phyloP scores from a whole-genome alignment of 75 land plant genomes.

The Selaginella moellendorffii region DNA sequence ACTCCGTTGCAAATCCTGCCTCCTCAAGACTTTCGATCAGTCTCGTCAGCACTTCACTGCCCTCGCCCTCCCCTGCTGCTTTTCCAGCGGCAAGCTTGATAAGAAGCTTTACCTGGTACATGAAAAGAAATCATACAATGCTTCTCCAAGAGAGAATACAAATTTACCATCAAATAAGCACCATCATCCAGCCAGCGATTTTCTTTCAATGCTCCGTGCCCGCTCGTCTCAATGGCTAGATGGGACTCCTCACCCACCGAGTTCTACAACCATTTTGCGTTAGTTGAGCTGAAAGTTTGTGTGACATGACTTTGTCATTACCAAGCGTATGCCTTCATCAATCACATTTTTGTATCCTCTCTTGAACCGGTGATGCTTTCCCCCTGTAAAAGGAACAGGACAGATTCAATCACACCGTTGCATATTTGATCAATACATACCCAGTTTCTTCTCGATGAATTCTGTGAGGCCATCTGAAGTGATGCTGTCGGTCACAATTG shows the following conservation, averaged over 20 bases:
- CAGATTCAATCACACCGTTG: background rate
- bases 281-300: background rate
- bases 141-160: background rate
- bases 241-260: conserved; percentile 84
- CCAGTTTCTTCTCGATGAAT: conserved; percentile 86
- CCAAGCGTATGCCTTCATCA: conserved; percentile 96
- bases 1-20: conserved; percentile 60
- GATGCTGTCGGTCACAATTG: conserved; percentile 94
- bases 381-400: conserved; percentile 68
- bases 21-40: conserved; percentile 70
- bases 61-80: conserved; percentile 41
- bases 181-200: conserved; percentile 99
- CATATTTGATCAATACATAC: conserved; percentile 26
- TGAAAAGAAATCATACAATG: background rate
- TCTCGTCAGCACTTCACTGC: conserved; percentile 81
- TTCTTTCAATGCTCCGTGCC: conserved; percentile 98
- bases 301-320: too few relatives aligned
- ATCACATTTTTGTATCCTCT: conserved; percentile 99
- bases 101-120: conserved; percentile 72
- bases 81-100: conserved; percentile 89
- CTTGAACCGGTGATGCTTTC: conserved; percentile 95
- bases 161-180: conserved; percentile 90
- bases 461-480: conserved; percentile 93
- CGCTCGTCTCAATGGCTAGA: conserved; percentile 98
- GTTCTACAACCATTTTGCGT: conserved; percentile 34